Conservation (phyloP, 2,329 filamentous ascomycete genomes). For the Ascochyta pisi region DNA sequence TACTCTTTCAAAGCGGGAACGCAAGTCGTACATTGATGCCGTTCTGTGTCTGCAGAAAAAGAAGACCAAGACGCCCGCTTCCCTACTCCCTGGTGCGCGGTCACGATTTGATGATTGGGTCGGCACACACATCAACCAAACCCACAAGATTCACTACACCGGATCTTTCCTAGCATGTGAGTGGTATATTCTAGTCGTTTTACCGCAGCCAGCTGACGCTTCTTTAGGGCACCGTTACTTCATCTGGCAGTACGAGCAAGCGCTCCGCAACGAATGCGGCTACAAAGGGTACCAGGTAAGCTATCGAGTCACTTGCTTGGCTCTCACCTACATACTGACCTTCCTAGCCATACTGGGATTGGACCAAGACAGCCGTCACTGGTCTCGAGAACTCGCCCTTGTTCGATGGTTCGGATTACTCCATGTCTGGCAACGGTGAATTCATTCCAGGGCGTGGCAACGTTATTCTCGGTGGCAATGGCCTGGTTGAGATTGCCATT, state of each 20-base stretch:
- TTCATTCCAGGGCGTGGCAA: slow-evolving; percentile 37
- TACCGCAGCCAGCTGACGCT: slow-evolving; percentile 20
- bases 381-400: slow-evolving; percentile 57
- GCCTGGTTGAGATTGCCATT: slow-evolving; percentile 39
- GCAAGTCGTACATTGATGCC: slow-evolving; percentile 46
- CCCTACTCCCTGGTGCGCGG: slow-evolving; percentile 38
- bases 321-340: too few species aligned
- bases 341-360: slow-evolving; percentile 58
- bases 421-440: slow-evolving; percentile 56
- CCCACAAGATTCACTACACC: slow-evolving; percentile 44
- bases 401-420: slow-evolving; percentile 62
- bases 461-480: slow-evolving; percentile 30
- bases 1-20: slow-evolving; percentile 34
- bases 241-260: slow-evolving; percentile 50
- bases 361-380: slow-evolving; percentile 55
- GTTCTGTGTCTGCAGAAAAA: slow-evolving; percentile 45
- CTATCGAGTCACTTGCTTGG: too few species aligned
- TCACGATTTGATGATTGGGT: slow-evolving; percentile 49
- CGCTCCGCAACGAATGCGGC: slow-evolving; percentile 52
- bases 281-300: slow-evolving; percentile 46
- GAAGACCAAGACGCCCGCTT: slow-evolving; percentile 36
- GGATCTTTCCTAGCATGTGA: slow-evolving; percentile 31
- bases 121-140: slow-evolving; percentile 47
- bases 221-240: slow-evolving; percentile 52
- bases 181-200: not conserved